Evolutionary conservation across 768 basidiomycete species (phyloP).

Genomic region (Boletus tomentosulus): DNA sequence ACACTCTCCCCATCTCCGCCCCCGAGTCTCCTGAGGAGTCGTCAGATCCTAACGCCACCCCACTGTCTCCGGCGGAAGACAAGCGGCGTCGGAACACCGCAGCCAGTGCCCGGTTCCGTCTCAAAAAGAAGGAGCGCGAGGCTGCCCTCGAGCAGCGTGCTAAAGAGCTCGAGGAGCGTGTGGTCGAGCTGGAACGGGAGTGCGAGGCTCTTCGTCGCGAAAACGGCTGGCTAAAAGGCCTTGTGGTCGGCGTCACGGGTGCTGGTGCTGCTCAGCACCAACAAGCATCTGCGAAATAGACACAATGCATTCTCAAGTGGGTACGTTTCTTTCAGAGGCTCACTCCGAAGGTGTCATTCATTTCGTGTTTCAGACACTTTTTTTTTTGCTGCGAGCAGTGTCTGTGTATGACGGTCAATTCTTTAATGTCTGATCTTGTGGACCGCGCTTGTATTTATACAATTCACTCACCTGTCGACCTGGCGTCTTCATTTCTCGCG

Average conservation of each 20-base stretch:
- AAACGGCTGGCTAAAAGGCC: constrained; percentile 89
- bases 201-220: constrained; percentile 85
- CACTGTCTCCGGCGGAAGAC: constrained; percentile 66
- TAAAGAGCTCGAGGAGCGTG: constrained; percentile 78
- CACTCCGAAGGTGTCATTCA: neutral
- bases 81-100: constrained; percentile 93
- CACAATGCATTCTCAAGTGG: neutral
- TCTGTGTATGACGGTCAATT: neutral
- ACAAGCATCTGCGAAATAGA: constrained; percentile 19
- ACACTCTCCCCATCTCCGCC: constrained; percentile 24
- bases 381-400: neutral
- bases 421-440: neutral
- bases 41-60: constrained; percentile 10
- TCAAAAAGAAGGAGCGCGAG: constrained; percentile 97
- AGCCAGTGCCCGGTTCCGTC: constrained; percentile 86
- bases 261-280: constrained; percentile 43
- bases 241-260: constrained; percentile 85
- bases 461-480: neutral
- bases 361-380: neutral
- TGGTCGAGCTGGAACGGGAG: constrained; percentile 82
- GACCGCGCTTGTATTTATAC: constrained; percentile 17
- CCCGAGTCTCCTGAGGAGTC: constrained; percentile 29
- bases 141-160: constrained; percentile 80
- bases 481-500: neutral
- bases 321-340: neutral